phyloP scores from a whole-genome alignment of 83 land plant species.

The Thuja plicata region DNA sequence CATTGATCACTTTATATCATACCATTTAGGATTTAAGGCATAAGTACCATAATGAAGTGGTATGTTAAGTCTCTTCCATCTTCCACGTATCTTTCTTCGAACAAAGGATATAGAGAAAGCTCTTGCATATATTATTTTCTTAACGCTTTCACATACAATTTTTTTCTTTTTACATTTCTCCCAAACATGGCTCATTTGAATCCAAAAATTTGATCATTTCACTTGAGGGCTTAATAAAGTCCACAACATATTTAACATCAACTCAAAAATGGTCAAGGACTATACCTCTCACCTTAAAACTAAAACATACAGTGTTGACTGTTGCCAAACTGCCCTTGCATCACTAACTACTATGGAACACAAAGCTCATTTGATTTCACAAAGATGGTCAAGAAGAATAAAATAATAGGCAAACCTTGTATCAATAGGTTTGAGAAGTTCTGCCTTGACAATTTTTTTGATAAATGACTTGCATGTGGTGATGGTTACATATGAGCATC shows the following conservation, averaged over 20 bases:
- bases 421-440: no score
- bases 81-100: not conserved
- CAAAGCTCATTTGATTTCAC: no score
- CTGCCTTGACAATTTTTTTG: no score
- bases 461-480: no score
- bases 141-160: not conserved
- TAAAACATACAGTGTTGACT: not conserved
- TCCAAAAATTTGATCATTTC: no score
- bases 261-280: not conserved
- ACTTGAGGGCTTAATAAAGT: not conserved
- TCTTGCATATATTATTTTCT: not conserved
- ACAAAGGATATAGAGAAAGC: not conserved
- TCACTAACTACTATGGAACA: not conserved
- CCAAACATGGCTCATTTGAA: no score
- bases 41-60: not conserved
- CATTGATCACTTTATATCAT: not conserved
- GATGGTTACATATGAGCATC: no score
- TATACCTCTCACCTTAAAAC: not conserved
- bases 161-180: not conserved
- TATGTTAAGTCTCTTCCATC: not conserved
- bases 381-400: not conserved
- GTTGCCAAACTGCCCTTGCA: not conserved
- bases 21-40: not conserved
- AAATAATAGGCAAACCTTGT: no score
- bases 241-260: not conserved